Evolutionary conservation across 768 basidiomycete genomes (phyloP), one percentile per base, ranked within the genome.

Genomic region (Hygrocybe coccinea): DNA sequence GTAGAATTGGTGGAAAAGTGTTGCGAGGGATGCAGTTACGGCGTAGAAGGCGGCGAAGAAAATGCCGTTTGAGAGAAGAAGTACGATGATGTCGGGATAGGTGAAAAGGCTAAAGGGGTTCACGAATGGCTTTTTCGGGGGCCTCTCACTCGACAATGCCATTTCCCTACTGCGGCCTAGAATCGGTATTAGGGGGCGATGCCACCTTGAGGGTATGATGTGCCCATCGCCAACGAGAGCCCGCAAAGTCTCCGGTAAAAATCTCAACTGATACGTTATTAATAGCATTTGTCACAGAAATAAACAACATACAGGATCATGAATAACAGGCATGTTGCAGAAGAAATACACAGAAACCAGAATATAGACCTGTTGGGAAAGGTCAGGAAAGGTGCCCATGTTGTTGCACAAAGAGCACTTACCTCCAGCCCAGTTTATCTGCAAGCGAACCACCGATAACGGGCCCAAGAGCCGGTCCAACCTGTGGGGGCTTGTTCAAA

Each of bases 371-470:
- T 83, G 44, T 33, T 9, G 47, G 39, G 45, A 39, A 9, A 47
- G 53, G 39, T 55, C 38, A 56, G n/a, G n/a, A 36, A 8, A 45
- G 36, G 29, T 25, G 14, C 54, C 62, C 59, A 19, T 7, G 22
- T 54, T 41, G 25, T 49, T n/a, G 14, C n/a, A n/a, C 37, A 51
- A 15, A 25, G 24, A 41, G 3, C 6, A 59, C 66, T 51, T 45
- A 82, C 83, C 83, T 79, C 86, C 86, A 89, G 12, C 86, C 86
- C 1, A 87, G 64, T 9, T 70, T 69, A 48, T 79, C 76, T 5
- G 84, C 72, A 14, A 87, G 67, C 11, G 70, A 76, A 6, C 89
- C 89, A 35, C 80, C 75, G 35, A 86, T 76, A 37, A 85, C 78
- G 9, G 83, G 82, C 0, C 82, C 84, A 36, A 82, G 71, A 37